phyloP scores from a whole-genome alignment of 1,284 basidiomycete species.

The Grifola frondosa region DNA sequence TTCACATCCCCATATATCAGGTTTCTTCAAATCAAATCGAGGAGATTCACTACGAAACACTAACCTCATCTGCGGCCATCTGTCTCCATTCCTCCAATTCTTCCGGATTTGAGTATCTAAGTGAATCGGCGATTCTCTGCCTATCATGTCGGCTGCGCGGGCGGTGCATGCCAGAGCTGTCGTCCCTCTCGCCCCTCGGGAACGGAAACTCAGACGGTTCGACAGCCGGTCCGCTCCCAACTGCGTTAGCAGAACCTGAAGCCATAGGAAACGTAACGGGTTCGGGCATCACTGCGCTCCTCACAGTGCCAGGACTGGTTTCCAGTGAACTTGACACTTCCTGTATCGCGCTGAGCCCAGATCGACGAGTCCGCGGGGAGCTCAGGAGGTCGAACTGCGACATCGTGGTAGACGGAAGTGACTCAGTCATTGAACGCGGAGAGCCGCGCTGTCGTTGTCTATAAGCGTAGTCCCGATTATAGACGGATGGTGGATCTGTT shows the following conservation, averaged over 20 bases:
- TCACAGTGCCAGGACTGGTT: conserved; percentile 25
- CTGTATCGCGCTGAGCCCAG: conserved; percentile 38
- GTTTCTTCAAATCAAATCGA: too few relatives aligned
- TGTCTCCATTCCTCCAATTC: conserved; percentile 38
- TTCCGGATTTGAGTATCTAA: conserved; percentile 38
- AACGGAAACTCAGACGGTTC: too few relatives aligned
- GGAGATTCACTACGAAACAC: too few relatives aligned
- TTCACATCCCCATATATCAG: too few relatives aligned
- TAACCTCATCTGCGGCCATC: conserved; percentile 28
- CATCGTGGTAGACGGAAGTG: conserved; percentile 34
- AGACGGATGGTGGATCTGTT: too few relatives aligned
- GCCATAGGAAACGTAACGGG: conserved; percentile 22
- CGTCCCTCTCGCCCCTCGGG: too few relatives aligned
- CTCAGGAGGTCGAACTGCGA: conserved; percentile 43
- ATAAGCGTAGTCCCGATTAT: conserved; percentile 23
- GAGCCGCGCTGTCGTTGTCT: conserved; percentile 15
- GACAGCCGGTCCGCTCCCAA: conserved; percentile 6
- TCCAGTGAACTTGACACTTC: conserved; percentile 37
- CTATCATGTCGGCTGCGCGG: conserved; percentile 17
- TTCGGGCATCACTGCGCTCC: conserved; percentile 25
- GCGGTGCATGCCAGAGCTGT: conserved; percentile 1
- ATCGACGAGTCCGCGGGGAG: conserved; percentile 27
- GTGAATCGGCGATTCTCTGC: conserved; percentile 28
- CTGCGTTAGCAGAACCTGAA: conserved; percentile 18
- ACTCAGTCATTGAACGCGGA: conserved; percentile 26